Evolutionary conservation across 2,329 filamentous ascomycete species (phyloP).

Genomic region (Cadophora gregata): DNA sequence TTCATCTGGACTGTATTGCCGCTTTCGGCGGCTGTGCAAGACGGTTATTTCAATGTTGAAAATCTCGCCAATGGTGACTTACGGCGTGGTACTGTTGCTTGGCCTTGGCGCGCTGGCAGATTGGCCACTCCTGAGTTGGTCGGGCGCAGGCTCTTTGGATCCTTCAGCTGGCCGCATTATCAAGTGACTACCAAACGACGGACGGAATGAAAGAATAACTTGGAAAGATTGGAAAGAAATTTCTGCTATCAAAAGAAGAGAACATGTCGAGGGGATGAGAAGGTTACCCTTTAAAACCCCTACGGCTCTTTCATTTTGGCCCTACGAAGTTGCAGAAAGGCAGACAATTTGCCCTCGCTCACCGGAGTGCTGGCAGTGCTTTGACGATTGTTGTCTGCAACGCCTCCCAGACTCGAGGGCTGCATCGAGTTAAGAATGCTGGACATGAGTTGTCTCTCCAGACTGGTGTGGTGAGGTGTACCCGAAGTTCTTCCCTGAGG

Average conservation of each 20-base stretch:
- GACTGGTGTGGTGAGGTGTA: background rate
- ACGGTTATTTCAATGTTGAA: background rate
- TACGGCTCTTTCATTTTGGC: background rate
- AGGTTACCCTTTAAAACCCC: background rate
- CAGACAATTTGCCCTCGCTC: background rate
- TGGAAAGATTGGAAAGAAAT: background rate
- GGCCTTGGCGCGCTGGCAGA: background rate
- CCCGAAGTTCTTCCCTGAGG: background rate
- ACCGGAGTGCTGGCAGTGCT: slow-evolving; percentile 8
- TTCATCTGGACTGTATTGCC: slow-evolving; percentile 1
- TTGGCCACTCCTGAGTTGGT: too few relatives aligned
- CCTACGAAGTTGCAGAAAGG: background rate
- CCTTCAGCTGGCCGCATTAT: background rate
- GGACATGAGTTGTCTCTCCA: background rate
- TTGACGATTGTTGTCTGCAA: background rate
- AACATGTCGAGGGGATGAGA: background rate
- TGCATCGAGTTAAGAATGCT: background rate
- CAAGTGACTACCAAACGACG: background rate
- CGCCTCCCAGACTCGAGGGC: background rate
- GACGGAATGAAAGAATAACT: background rate
- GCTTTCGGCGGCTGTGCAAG: background rate
- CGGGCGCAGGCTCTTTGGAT: background rate
- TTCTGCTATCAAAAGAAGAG: background rate
- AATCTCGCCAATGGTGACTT: background rate
- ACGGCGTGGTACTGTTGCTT: background rate